Percentiles rank a stretch among this genome's conserved stretches.
phyloP scores from a whole-genome alignment of 75 land plant species.

The Cunninghamia lanceolata region DNA sequence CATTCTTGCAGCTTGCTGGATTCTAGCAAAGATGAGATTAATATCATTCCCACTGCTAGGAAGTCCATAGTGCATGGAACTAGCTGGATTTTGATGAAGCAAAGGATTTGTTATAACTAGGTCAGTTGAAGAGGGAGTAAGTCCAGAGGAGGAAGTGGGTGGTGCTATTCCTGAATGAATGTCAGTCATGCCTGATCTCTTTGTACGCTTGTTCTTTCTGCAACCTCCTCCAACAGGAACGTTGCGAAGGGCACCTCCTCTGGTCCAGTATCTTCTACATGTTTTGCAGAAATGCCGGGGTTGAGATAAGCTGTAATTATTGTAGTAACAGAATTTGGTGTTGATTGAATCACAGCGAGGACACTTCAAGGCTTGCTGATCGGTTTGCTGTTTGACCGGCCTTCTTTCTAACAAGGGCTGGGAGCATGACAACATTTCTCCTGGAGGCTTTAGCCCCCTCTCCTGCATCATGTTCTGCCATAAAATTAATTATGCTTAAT shows the following conservation, averaged over 20 bases:
- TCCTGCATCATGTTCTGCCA: conserved; percentile 10
- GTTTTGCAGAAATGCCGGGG: conserved; percentile 37
- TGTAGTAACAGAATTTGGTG: conserved; percentile 35
- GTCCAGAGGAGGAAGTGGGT: not conserved
- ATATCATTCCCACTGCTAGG: conserved; percentile 11
- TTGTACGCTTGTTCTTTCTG: conserved; percentile 23
- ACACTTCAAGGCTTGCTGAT: conserved; percentile 19
- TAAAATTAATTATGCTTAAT: not conserved
- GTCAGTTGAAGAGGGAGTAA: conserved; percentile 4
- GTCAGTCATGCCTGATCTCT: conserved; percentile 4
- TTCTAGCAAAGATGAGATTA: conserved; percentile 8
- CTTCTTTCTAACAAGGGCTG: conserved; percentile 9
- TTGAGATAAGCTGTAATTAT: conserved; percentile 27
- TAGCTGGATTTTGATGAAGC: not conserved
- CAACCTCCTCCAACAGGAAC: conserved; percentile 26
- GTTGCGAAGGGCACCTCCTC: conserved; percentile 20
- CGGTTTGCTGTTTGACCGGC: not conserved
- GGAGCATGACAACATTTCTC: conserved; percentile 1
- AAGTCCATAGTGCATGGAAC: conserved; percentile 8
- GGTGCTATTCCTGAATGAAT: not conserved
- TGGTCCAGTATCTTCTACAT: conserved; percentile 22
- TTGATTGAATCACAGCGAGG: conserved; percentile 25
- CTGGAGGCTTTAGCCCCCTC: conserved; percentile 7
- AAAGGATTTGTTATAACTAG: not conserved
- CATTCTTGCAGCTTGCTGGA: conserved; percentile 10